A percentile compares a stretch with the other conserved stretches of the same genome.
phyloP scores from a whole-genome alignment of 129 eudicot genomes.

The Dittrichia graveolens region DNA sequence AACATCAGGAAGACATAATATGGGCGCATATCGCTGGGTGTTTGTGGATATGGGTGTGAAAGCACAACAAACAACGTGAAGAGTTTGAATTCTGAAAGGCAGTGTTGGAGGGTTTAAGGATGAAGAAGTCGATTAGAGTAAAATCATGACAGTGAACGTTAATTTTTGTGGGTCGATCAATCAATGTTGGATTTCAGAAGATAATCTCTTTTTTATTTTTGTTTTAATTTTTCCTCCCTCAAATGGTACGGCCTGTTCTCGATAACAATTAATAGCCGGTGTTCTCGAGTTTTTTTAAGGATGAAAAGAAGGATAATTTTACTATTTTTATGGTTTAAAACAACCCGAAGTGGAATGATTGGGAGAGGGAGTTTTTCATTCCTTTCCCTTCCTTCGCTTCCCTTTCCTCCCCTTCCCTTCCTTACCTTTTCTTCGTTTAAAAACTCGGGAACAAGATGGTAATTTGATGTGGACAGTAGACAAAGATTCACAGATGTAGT shows the following conservation, averaged over 20 bases:
- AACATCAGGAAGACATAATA: not conserved
- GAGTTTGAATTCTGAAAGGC: not conserved
- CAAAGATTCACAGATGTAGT: not conserved
- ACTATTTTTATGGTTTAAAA: too few relatives aligned
- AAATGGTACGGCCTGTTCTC: too few relatives aligned
- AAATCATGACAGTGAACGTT: constrained; percentile 10
- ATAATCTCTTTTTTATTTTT: not conserved
- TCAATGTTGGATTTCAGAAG: constrained; percentile 6
- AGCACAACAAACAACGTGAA: not conserved
- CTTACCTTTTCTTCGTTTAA: too few relatives aligned
- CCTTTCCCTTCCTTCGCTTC: too few relatives aligned
- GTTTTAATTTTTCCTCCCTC: not conserved
- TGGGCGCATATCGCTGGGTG: not conserved
- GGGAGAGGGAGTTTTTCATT: too few relatives aligned
- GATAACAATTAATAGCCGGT: too few relatives aligned
- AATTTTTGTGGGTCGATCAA: constrained; percentile 14
- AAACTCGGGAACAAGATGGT: too few relatives aligned
- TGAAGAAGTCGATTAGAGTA: not conserved
- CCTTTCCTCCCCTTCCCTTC: too few relatives aligned
- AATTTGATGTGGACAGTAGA: not conserved
- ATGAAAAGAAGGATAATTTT: too few relatives aligned
- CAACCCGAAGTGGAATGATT: too few relatives aligned
- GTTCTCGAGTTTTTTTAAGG: too few relatives aligned
- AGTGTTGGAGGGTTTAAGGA: not conserved
- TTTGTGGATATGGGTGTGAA: not conserved